Evolutionary conservation across 2,329 filamentous ascomycete genomes (phyloP).

Genomic region (Sarocladiaceae sp.): DNA sequence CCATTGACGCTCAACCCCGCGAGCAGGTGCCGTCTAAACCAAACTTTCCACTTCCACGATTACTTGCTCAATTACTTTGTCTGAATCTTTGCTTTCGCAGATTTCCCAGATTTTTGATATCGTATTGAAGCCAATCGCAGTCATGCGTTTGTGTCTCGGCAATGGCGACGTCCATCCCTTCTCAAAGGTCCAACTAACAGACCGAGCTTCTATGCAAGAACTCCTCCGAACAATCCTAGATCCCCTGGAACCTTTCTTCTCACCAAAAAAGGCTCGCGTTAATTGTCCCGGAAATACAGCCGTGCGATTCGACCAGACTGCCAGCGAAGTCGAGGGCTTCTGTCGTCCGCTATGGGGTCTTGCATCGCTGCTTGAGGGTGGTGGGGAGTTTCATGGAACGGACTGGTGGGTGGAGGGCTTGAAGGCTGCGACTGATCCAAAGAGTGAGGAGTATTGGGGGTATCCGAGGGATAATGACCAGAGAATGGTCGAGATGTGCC

Average conservation of each 20-base stretch:
- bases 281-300: slow-evolving; percentile 66
- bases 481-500: slow-evolving; percentile 82
- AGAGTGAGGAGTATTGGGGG: slow-evolving; percentile 71
- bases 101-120: too few relatives aligned
- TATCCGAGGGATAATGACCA: slow-evolving; percentile 73
- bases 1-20: neutral
- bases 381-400: slow-evolving; percentile 59
- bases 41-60: neutral
- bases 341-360: slow-evolving; percentile 74
- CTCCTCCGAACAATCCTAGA: slow-evolving; percentile 62
- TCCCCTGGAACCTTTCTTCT: slow-evolving; percentile 69
- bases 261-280: slow-evolving; percentile 59
- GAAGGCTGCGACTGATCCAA: slow-evolving; percentile 66
- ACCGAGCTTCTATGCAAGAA: slow-evolving; percentile 54
- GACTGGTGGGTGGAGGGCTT: slow-evolving; percentile 65
- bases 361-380: slow-evolving; percentile 65
- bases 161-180: slow-evolving; percentile 54
- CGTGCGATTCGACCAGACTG: slow-evolving; percentile 72
- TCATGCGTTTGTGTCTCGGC: slow-evolving; percentile 34
- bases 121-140: too few relatives aligned
- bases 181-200: slow-evolving; percentile 43
- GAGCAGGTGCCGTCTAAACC: neutral
- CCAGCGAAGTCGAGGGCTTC: slow-evolving; percentile 73
- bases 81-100: too few relatives aligned
- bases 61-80: too few relatives aligned